Percentiles rank a stretch among this genome's conserved stretches.
These are phyloP conservation scores for Tulasnella sp. DNA, from an alignment of 768 basidiomycete species.

Conservation along the genomic window DNA sequence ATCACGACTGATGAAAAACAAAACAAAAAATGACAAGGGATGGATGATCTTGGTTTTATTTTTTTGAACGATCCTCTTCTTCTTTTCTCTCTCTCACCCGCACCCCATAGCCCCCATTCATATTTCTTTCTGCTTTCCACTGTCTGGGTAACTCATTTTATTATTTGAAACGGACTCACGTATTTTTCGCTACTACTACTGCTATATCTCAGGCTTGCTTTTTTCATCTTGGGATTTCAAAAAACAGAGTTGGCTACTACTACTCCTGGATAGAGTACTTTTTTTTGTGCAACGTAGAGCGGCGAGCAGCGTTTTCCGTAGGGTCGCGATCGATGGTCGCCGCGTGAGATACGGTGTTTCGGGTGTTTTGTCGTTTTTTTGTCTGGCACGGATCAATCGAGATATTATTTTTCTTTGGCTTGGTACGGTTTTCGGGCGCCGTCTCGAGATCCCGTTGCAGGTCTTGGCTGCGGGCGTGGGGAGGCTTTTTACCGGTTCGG, in stretches of 20 bases:
- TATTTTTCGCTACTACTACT: neutral
- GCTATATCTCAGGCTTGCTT: neutral
- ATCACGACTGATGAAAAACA: neutral
- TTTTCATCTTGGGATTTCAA: too few species aligned
- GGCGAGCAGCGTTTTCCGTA: too few species aligned
- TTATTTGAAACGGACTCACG: neutral
- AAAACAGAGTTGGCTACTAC: neutral
- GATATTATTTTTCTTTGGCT: neutral
- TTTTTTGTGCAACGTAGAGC: too few species aligned
- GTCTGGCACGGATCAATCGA: neutral
- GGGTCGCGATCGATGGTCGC: too few species aligned
- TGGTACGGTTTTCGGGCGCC: neutral
- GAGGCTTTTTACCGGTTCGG: neutral
- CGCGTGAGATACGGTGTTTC: neutral
- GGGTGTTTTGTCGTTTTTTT: neutral
- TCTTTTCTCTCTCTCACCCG: neutral
- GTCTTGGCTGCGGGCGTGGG: neutral
- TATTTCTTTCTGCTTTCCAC: neutral
- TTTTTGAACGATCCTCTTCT: neutral
- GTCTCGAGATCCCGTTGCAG: neutral
- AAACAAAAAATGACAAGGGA: neutral
- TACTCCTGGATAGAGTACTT: constrained; percentile 4
- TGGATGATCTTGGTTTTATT: neutral
- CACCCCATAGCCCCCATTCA: too few species aligned
- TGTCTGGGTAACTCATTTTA: neutral